phyloP scores from a whole-genome alignment of 1,139 yeast species.

The Kurtzmaniella quercitrusa region DNA sequence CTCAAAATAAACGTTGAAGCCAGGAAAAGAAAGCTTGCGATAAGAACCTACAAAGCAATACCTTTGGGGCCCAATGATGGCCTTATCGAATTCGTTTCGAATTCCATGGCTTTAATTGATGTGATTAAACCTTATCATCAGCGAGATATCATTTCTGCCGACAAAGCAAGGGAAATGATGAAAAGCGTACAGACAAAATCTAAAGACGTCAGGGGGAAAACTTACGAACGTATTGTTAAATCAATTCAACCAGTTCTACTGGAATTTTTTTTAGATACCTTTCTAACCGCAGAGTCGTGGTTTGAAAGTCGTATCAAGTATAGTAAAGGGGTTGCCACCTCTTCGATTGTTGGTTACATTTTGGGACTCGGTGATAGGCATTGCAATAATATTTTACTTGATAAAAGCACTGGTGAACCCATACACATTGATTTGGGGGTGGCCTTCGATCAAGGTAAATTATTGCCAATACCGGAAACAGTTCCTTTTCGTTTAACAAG shows the following conservation, averaged over 20 bases:
- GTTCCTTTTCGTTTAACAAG: constrained; percentile 91
- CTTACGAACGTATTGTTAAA: constrained; percentile 46
- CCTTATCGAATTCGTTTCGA: constrained; percentile 81
- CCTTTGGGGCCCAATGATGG: constrained; percentile 91
- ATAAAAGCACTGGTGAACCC: constrained; percentile 77
- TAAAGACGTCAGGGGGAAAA: constrained; percentile 42
- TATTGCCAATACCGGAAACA: constrained; percentile 82
- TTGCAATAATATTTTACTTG: constrained; percentile 84
- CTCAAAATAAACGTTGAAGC: constrained; percentile 56
- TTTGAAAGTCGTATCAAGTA: constrained; percentile 60
- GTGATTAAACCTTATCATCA: constrained; percentile 59
- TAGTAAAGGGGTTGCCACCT: constrained; percentile 76
- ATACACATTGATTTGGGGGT: constrained; percentile 95
- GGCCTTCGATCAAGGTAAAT: constrained; percentile 89
- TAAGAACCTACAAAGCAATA: constrained; percentile 84
- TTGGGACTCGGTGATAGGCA: constrained; percentile 96
- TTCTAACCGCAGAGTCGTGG: constrained; percentile 70
- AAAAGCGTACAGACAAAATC: constrained; percentile 49
- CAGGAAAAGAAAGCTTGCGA: constrained; percentile 49
- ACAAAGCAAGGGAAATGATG: constrained; percentile 66
- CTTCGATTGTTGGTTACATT: constrained; percentile 82
- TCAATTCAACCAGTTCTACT: constrained; percentile 66
- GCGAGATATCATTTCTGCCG: constrained; percentile 40
- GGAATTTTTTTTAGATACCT: constrained; percentile 67
- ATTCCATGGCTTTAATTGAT: constrained; percentile 70